phyloP scores from a whole-genome alignment of 768 basidiomycete species.

The Peribolospora kevripleyi region DNA sequence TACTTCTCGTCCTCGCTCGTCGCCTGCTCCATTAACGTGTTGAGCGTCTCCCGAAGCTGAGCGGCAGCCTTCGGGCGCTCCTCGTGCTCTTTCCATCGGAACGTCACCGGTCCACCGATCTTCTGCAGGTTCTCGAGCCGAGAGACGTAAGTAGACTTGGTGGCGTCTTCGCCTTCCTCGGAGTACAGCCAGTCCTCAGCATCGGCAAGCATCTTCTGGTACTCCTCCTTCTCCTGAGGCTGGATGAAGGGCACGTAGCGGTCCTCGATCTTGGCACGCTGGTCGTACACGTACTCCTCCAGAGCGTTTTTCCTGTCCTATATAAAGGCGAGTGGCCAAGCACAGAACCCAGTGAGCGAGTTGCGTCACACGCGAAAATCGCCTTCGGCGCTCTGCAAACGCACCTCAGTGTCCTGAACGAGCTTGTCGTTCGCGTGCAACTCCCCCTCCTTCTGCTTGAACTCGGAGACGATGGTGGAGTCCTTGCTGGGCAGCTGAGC shows the following conservation, averaged over 20 bases:
- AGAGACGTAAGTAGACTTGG: slow-evolving; percentile 75
- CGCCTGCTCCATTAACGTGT: slow-evolving; percentile 61
- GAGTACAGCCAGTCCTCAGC: slow-evolving; percentile 95
- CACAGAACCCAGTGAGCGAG: not conserved
- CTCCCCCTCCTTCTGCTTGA: slow-evolving; percentile 58
- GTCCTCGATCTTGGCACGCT: slow-evolving; percentile 34
- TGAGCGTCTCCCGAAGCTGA: slow-evolving; percentile 63
- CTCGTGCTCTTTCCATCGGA: slow-evolving; percentile 61
- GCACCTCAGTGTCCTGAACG: slow-evolving; percentile 85
- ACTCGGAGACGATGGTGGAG: slow-evolving; percentile 34
- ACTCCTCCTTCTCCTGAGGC: slow-evolving; percentile 47
- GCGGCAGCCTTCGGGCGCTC: slow-evolving; percentile 48
- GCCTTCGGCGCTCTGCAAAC: slow-evolving; percentile 13
- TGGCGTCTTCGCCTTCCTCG: slow-evolving; percentile 85
- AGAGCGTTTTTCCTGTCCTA: slow-evolving; percentile 95
- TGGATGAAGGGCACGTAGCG: slow-evolving; percentile 56
- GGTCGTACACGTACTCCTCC: slow-evolving; percentile 93
- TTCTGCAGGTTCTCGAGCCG: slow-evolving; percentile 61
- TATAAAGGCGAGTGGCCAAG: not conserved
- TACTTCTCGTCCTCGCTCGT: slow-evolving; percentile 53
- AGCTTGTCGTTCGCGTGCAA: slow-evolving; percentile 86
- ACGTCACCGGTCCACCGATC: slow-evolving; percentile 63
- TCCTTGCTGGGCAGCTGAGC: slow-evolving; percentile 41
- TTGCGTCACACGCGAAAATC: not conserved
- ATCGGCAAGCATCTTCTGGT: slow-evolving; percentile 42